Evolutionary conservation across 2,329 filamentous ascomycete genomes (phyloP).

Genomic region (Fusarium concolor): DNA sequence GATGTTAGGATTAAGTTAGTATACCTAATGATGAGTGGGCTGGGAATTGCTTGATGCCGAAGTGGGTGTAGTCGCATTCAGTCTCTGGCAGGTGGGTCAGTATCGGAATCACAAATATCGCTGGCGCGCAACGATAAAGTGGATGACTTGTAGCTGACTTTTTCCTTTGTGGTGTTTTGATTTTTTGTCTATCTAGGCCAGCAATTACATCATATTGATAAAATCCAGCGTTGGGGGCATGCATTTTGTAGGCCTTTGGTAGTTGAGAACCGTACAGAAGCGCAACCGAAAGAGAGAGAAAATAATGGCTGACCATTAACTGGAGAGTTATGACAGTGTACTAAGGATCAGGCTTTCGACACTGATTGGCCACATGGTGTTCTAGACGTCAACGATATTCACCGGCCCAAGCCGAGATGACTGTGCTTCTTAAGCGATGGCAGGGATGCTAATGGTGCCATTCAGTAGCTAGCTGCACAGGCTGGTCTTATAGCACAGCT

Average conservation of each 20-base stretch:
- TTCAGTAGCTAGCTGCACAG: not conserved
- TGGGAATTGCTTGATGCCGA: slow-evolving; percentile 36
- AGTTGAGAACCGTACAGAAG: not conserved
- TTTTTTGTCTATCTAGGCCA: not conserved
- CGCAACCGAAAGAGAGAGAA: slow-evolving; percentile 8
- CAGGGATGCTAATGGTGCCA: slow-evolving; percentile 43
- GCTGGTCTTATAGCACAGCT: too few species aligned
- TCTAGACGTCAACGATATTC: slow-evolving; percentile 41
- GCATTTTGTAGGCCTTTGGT: slow-evolving; percentile 2
- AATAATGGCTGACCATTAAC: slow-evolving; percentile 17
- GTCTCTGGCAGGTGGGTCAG: slow-evolving; percentile 31
- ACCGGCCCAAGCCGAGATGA: slow-evolving; percentile 12
- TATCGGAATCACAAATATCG: slow-evolving; percentile 28
- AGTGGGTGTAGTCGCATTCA: slow-evolving; percentile 41
- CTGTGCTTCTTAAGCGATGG: slow-evolving; percentile 11
- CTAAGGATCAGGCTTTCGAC: not conserved
- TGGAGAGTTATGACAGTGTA: slow-evolving; percentile 12
- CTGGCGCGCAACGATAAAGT: not conserved
- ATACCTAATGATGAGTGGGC: slow-evolving; percentile 27
- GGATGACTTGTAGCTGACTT: not conserved
- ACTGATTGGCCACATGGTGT: slow-evolving; percentile 30
- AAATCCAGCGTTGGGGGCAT: not conserved
- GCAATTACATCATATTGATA: not conserved
- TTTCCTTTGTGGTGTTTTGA: not conserved
- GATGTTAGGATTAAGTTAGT: slow-evolving; percentile 16